Conservation (phyloP, 306 rosid species). For the Cotoneaster glaucophyllus region DNA sequence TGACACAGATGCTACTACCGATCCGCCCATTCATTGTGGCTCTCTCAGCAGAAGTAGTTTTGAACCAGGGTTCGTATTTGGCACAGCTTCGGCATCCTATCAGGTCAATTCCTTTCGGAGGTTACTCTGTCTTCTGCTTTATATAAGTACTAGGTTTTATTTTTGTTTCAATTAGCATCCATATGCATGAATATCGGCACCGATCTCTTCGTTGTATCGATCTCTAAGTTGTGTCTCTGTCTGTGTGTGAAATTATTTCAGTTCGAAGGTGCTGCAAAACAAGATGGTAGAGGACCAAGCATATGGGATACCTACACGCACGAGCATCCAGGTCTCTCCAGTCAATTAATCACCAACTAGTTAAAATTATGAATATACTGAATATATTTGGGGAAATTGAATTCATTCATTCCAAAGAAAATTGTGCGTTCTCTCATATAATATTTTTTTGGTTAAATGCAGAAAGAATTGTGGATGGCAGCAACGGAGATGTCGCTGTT, state of each 20-base stretch:
- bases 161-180: neutral
- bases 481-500: slow-evolving; percentile 9
- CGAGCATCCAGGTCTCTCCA: slow-evolving; percentile 26
- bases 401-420: too few relatives aligned
- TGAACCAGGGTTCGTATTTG: slow-evolving; percentile 37
- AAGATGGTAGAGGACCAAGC: slow-evolving; percentile 35
- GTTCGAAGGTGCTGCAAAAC: slow-evolving; percentile 35
- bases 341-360: neutral
- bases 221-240: too few relatives aligned
- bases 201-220: neutral
- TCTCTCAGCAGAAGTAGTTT: slow-evolving; percentile 33
- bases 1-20: neutral
- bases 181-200: neutral
- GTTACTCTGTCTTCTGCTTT: neutral
- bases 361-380: neutral
- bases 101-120: slow-evolving; percentile 10
- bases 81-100: slow-evolving; percentile 40
- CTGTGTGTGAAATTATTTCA: neutral
- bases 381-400: too few relatives aligned
- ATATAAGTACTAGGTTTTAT: neutral
- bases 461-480: slow-evolving; percentile 34
- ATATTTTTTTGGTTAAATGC: neutral
- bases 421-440: too few relatives aligned
- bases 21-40: neutral
- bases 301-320: slow-evolving; percentile 39